Evolutionary conservation across 352 stramenopile species (phyloP).

Genomic region (Globisporangium spiculum): DNA sequence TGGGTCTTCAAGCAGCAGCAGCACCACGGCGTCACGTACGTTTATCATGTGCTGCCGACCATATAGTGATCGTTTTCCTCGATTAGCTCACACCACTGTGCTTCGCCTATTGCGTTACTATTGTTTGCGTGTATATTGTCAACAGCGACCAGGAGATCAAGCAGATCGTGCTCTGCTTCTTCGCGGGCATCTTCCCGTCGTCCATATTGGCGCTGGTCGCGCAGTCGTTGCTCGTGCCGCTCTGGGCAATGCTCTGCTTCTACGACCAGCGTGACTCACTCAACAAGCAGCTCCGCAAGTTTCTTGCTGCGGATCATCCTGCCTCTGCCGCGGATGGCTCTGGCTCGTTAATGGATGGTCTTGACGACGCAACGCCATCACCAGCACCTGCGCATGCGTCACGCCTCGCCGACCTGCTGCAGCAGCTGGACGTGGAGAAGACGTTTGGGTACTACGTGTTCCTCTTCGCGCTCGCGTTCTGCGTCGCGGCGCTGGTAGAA

Average conservation of each 20-base stretch:
- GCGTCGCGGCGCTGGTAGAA: slow-evolving; percentile 61
- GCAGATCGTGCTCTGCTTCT: slow-evolving; percentile 55
- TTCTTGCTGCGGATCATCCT: slow-evolving; percentile 16
- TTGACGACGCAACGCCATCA: background rate
- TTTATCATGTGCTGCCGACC: background rate
- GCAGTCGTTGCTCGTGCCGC: slow-evolving; percentile 35
- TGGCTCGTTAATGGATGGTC: background rate
- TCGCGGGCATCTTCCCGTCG: slow-evolving; percentile 46
- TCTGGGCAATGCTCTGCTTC: slow-evolving; percentile 52
- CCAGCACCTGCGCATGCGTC: slow-evolving; percentile 17
- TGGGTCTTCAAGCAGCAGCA: slow-evolving; percentile 43
- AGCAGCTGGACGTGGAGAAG: slow-evolving; percentile 50
- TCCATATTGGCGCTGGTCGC: slow-evolving; percentile 35
- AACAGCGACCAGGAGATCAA: slow-evolving; percentile 55
- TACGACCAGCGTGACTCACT: slow-evolving; percentile 49
- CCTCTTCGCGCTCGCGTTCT: slow-evolving; percentile 44
- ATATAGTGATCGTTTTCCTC: too few relatives aligned
- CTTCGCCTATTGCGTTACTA: too few relatives aligned
- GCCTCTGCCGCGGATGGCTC: background rate
- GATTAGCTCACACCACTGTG: too few relatives aligned
- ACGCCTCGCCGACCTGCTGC: slow-evolving; percentile 40
- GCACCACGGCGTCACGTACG: slow-evolving; percentile 51
- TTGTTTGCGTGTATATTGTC: background rate
- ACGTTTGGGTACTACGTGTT: slow-evolving; percentile 64
- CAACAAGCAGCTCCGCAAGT: slow-evolving; percentile 34